Conservation (phyloP, 352 stramenopile species). For the Phytophthora citricola region DNA sequence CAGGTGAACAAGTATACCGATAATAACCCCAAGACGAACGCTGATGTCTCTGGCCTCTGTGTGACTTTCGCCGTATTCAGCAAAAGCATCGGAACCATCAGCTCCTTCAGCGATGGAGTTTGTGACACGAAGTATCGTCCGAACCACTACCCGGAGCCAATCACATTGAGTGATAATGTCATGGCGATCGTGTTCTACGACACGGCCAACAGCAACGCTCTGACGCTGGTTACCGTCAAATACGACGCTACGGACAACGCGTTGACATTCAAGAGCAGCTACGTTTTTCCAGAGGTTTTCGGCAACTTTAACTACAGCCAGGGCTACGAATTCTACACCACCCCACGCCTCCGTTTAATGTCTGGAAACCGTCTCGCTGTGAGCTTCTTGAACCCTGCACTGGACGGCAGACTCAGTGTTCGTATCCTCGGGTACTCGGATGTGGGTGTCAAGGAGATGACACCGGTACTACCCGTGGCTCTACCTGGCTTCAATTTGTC, state of each 20-base stretch:
- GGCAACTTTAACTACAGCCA: conserved; percentile 32
- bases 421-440: conserved; percentile 58
- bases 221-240: conserved; percentile 44
- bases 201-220: conserved; percentile 56
- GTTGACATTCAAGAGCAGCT: conserved; percentile 50
- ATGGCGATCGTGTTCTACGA: conserved; percentile 67
- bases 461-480: conserved; percentile 53
- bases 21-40: conserved; percentile 12
- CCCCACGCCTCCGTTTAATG: conserved; percentile 41
- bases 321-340: conserved; percentile 50
- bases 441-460: conserved; percentile 54
- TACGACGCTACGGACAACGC: conserved; percentile 27
- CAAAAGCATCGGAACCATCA: conserved; percentile 1
- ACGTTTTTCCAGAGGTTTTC: conserved; percentile 49
- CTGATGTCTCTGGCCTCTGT: conserved; percentile 46
- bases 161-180: conserved; percentile 52
- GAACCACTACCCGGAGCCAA: conserved; percentile 39
- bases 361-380: conserved; percentile 62
- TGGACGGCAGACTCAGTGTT: conserved; percentile 50
- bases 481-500: conserved; percentile 1
- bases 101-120: conserved; percentile 37
- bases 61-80: conserved; percentile 47
- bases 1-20: neutral
- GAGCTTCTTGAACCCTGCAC: conserved; percentile 66
- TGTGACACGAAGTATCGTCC: conserved; percentile 60